These are phyloP conservation scores for Aegilops tauschii DNA, from an alignment of 176 grass and related monocot genomes.

Conservation along the genomic window DNA sequence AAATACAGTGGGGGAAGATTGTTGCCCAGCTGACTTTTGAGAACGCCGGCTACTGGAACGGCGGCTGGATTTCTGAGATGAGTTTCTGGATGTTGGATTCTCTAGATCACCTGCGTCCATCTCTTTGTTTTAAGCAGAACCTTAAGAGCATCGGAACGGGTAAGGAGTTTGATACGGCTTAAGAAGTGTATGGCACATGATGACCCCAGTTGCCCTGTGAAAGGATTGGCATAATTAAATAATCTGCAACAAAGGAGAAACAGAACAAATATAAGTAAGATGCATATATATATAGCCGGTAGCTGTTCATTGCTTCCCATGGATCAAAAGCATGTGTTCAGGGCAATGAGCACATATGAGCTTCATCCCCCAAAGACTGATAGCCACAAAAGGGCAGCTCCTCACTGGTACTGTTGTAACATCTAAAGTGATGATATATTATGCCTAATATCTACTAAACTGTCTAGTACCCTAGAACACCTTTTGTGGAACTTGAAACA, in stretches of 20 bases:
- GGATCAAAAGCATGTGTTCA: not conserved
- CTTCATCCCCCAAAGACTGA: not conserved
- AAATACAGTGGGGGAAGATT: slow-evolving; percentile 70
- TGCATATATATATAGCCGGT: not conserved
- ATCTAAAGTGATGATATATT: not conserved
- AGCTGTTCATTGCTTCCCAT: not conserved
- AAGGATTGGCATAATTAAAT: slow-evolving; percentile 2
- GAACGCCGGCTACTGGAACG: slow-evolving; percentile 54
- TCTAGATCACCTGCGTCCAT: slow-evolving; percentile 68
- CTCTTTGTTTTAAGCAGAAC: slow-evolving; percentile 21
- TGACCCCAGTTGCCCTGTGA: slow-evolving; percentile 32
- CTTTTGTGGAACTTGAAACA: not conserved
- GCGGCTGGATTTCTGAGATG: slow-evolving; percentile 65
- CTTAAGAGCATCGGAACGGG: slow-evolving; percentile 25
- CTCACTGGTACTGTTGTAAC: not conserved
- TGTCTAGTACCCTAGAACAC: not conserved
- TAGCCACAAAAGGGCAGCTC: not conserved
- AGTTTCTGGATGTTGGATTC: slow-evolving; percentile 54
- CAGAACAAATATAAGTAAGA: not conserved
- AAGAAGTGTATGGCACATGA: slow-evolving; percentile 26
- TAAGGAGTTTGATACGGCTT: slow-evolving; percentile 12
- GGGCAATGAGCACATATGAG: not conserved
- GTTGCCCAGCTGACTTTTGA: slow-evolving; percentile 62
- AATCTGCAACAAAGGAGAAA: slow-evolving; percentile 31
- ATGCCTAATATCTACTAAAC: not conserved